These are phyloP conservation scores for Eudorina sp. DNA, from an alignment of 139 green algal genomes.

Conservation along the genomic window DNA sequence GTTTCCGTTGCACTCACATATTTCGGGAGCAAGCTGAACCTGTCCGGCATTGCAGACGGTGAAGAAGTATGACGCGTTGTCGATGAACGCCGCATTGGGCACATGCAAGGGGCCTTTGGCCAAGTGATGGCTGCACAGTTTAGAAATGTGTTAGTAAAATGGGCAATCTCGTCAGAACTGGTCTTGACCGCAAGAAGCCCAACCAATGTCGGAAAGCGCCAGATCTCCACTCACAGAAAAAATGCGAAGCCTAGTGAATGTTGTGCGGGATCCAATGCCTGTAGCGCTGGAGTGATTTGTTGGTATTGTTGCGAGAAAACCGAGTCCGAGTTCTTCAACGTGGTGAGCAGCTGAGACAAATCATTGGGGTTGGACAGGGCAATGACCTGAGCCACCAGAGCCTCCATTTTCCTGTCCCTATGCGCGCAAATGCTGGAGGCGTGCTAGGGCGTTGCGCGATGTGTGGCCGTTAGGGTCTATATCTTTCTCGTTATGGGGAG, in stretches of 20 bases:
- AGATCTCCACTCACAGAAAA: slow-evolving; percentile 74
- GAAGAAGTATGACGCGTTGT: slow-evolving; percentile 65
- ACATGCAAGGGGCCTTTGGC: slow-evolving; percentile 18
- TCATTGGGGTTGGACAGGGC: slow-evolving; percentile 36
- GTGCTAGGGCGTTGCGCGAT: no score
- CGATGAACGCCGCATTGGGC: slow-evolving; percentile 59
- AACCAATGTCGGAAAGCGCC: neutral
- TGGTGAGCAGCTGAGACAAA: slow-evolving; percentile 19
- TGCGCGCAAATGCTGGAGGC: neutral
- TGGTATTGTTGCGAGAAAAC: slow-evolving; percentile 44
- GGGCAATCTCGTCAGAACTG: neutral
- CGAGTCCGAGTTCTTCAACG: slow-evolving; percentile 29
- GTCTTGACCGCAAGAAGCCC: neutral
- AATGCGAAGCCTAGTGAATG: slow-evolving; percentile 79
- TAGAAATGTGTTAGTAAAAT: neutral
- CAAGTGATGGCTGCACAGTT: neutral
- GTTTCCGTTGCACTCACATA: slow-evolving; percentile 66
- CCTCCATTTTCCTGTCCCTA: slow-evolving; percentile 48
- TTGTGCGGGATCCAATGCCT: slow-evolving; percentile 56
- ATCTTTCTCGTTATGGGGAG: no score
- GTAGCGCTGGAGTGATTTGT: slow-evolving; percentile 48
- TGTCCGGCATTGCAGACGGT: slow-evolving; percentile 65
- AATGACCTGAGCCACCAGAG: slow-evolving; percentile 43
- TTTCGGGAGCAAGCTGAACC: slow-evolving; percentile 70
- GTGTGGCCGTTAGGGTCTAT: no score